A percentile compares a stretch with the other conserved stretches of the same genome.
Evolutionary conservation across 108 stramenopile genomes (phyloP).

Genomic region (Stephanodiscus minutulus): DNA sequence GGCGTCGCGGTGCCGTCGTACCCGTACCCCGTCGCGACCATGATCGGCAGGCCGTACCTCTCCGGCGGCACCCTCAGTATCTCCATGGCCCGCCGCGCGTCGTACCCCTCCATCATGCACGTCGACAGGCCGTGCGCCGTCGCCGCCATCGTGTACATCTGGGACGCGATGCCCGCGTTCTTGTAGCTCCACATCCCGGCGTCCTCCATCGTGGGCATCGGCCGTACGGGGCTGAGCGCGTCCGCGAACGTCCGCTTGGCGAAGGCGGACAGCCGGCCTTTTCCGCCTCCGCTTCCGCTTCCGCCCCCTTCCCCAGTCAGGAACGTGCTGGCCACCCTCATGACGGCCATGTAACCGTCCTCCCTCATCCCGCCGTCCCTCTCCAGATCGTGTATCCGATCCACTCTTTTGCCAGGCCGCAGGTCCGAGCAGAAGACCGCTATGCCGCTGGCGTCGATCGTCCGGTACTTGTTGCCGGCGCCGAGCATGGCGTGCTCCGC

Average conservation of each 20-base stretch:
- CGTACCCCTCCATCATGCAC: conserved; percentile 85
- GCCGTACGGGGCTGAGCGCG: conserved; percentile 56
- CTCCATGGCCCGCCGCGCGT: conserved; percentile 64
- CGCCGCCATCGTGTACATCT: conserved; percentile 68
- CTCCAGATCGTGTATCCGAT: conserved; percentile 70
- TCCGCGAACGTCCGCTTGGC: conserved; percentile 62
- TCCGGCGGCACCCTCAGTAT: conserved; percentile 67
- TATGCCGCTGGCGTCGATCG: conserved; percentile 66
- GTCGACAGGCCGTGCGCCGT: conserved; percentile 73
- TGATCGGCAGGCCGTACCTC: conserved; percentile 69
- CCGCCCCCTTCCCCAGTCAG: conserved; percentile 67
- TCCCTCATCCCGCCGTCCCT: conserved; percentile 44
- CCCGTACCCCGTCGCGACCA: conserved; percentile 74
- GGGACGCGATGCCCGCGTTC: conserved; percentile 64
- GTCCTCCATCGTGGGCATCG: conserved; percentile 77
- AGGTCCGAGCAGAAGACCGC: conserved; percentile 81
- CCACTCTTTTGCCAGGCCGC: conserved; percentile 68
- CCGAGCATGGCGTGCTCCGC: conserved; percentile 77
- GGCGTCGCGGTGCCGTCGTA: conserved; percentile 39
- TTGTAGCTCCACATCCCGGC: conserved; percentile 81
- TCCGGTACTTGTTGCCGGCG: conserved; percentile 73
- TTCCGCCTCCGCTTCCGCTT: conserved; percentile 1
- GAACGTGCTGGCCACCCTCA: conserved; percentile 71
- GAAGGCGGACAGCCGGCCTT: conserved; percentile 56
- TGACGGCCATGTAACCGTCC: conserved; percentile 62